Evolutionary conservation across 83 land plant species (phyloP).

Genomic region (Picea engelmannii): DNA sequence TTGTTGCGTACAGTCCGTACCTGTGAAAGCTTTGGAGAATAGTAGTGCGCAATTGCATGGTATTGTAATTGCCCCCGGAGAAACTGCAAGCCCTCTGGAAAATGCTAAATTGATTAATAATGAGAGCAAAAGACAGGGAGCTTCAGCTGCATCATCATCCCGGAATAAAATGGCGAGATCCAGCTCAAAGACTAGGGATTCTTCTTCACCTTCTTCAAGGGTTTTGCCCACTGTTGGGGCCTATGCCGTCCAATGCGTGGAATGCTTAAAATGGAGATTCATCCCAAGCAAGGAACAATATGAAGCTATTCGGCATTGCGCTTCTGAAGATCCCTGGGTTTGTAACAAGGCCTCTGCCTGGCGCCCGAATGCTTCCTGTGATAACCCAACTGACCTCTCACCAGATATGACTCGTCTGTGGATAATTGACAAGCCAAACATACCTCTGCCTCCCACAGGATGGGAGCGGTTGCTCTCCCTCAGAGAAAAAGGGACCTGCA

Average conservation of each 20-base stretch:
- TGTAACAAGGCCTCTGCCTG: neutral
- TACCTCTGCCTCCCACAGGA: neutral
- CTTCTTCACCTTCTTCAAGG: neutral
- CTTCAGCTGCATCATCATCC: too few species aligned
- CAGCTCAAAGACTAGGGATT: too few species aligned
- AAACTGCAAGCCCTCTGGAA: neutral
- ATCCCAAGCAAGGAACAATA: constrained; percentile 60
- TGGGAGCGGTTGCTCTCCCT: neutral
- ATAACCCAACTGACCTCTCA: neutral
- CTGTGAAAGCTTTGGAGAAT: too few species aligned
- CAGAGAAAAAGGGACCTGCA: neutral
- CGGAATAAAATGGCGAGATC: too few species aligned
- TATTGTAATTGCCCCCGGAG: too few species aligned
- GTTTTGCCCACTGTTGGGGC: constrained; percentile 18
- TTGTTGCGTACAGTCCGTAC: too few species aligned
- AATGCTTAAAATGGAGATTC: constrained; percentile 67
- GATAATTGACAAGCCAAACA: neutral
- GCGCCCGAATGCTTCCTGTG: neutral
- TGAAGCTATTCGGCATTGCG: constrained; percentile 49
- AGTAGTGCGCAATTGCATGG: too few species aligned
- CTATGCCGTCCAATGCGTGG: constrained; percentile 52
- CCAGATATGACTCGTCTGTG: neutral
- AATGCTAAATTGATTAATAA: too few species aligned
- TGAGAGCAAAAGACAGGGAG: too few species aligned
- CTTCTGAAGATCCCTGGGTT: constrained; percentile 42